These are phyloP conservation scores for Lepidium aucheri DNA, from an alignment of 345 rosid species.

Conservation along the genomic window DNA sequence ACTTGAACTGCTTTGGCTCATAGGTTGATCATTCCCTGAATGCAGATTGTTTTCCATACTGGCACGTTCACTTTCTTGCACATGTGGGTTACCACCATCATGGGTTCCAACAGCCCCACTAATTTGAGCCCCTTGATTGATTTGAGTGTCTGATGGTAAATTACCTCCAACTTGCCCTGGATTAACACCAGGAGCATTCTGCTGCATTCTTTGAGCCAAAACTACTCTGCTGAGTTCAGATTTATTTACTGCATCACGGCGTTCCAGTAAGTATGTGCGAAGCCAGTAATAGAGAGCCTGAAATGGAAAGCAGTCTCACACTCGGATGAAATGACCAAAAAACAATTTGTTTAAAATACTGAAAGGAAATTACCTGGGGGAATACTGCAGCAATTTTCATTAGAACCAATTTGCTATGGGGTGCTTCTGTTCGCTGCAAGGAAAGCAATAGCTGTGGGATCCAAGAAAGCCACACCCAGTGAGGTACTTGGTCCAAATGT, in stretches of 20 bases:
- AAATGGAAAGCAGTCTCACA: neutral
- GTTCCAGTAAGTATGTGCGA: constrained; percentile 92
- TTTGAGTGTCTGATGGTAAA: constrained; percentile 52
- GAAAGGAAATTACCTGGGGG: constrained; percentile 60
- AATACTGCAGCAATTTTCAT: constrained; percentile 79
- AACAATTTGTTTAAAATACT: neutral
- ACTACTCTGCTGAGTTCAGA: constrained; percentile 66
- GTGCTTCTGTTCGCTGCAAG: constrained; percentile 90
- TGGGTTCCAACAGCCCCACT: constrained; percentile 54
- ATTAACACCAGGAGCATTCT: constrained; percentile 41
- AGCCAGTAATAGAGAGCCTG: constrained; percentile 99
- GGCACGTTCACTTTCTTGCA: constrained; percentile 74
- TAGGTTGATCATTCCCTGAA: constrained; percentile 60
- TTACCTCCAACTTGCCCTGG: constrained; percentile 52
- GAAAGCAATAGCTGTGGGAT: constrained; percentile 93
- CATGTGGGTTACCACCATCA: constrained; percentile 62
- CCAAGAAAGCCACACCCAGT: constrained; percentile 99
- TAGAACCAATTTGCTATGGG: constrained; percentile 92
- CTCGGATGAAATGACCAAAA: constrained; percentile 9
- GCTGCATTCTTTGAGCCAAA: constrained; percentile 90
- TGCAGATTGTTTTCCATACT: constrained; percentile 47
- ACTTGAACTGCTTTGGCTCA: constrained; percentile 61
- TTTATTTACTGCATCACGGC: constrained; percentile 92
- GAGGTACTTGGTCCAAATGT: constrained; percentile 86
- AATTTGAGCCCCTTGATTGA: constrained; percentile 48